Percentiles rank a stretch among this genome's conserved stretches.
Conservation (phyloP, 495 filamentous ascomycete species). For the Glutinoglossum americanum region DNA sequence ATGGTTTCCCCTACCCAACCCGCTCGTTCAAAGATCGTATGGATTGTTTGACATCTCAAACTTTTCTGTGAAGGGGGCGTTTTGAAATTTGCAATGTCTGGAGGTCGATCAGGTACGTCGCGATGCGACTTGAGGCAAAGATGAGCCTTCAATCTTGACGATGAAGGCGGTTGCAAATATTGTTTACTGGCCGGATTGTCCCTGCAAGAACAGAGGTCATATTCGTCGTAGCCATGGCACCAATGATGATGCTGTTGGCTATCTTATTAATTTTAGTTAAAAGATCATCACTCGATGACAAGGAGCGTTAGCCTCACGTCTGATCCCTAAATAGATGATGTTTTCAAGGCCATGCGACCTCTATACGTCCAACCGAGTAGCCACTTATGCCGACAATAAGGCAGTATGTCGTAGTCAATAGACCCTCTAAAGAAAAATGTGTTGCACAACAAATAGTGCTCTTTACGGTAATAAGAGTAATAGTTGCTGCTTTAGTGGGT, state of each 20-base stretch:
- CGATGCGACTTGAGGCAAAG: background rate
- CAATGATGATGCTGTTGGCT: constrained; percentile 1
- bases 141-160: background rate
- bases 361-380: background rate
- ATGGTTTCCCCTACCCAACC: background rate
- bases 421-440: no score
- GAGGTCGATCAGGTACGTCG: background rate
- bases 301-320: background rate
- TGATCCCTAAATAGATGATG: background rate
- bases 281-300: background rate
- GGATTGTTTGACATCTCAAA: background rate
- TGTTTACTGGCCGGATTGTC: background rate
- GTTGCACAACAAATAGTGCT: no score
- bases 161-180: background rate
- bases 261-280: constrained; percentile 1
- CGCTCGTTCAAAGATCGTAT: background rate
- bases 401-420: no score
- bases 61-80: background rate
- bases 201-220: background rate
- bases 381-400: no score
- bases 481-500: no score
- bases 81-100: background rate
- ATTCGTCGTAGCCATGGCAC: background rate
- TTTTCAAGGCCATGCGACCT: background rate
- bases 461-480: no score